A percentile compares a stretch with the other conserved stretches of the same genome.
phyloP scores from a whole-genome alignment of 2,329 filamentous ascomycete species.

The Hawksworthiomyces lignivorus region DNA sequence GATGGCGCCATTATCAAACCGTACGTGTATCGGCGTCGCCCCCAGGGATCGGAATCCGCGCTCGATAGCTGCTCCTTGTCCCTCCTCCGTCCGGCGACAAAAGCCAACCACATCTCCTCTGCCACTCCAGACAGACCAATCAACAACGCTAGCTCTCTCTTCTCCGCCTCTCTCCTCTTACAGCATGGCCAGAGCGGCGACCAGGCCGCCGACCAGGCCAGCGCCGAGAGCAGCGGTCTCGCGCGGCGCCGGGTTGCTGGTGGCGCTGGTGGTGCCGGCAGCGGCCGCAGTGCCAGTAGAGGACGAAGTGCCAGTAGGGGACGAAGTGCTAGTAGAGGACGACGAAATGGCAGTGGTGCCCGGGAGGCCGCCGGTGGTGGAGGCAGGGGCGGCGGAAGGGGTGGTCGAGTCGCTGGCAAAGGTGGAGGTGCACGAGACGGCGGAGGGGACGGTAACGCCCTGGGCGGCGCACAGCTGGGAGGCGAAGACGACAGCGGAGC shows the following conservation, averaged over 20 bases:
- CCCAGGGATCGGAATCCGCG: no score
- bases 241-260: conserved; percentile 9
- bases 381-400: conserved; percentile 9
- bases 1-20: no score
- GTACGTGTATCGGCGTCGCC: no score
- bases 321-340: conserved; percentile 1
- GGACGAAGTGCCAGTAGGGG: background rate
- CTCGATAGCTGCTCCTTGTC: no score
- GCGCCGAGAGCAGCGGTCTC: conserved; percentile 11
- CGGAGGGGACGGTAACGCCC: conserved; percentile 26
- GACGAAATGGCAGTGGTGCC: conserved; percentile 5
- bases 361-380: conserved; percentile 1
- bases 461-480: conserved; percentile 24
- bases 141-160: no score
- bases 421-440: conserved; percentile 21
- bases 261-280: conserved; percentile 10
- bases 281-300: conserved; percentile 1
- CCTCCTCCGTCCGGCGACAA: no score
- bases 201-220: conserved; percentile 16
- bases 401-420: conserved; percentile 2
- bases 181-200: conserved; percentile 17
- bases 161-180: conserved; percentile 3
- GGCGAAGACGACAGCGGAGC: conserved; percentile 23
- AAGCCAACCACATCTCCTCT: no score
- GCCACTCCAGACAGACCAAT: no score